phyloP scores from a whole-genome alignment of 495 filamentous ascomycete species.

The Haplographium delicatum region DNA sequence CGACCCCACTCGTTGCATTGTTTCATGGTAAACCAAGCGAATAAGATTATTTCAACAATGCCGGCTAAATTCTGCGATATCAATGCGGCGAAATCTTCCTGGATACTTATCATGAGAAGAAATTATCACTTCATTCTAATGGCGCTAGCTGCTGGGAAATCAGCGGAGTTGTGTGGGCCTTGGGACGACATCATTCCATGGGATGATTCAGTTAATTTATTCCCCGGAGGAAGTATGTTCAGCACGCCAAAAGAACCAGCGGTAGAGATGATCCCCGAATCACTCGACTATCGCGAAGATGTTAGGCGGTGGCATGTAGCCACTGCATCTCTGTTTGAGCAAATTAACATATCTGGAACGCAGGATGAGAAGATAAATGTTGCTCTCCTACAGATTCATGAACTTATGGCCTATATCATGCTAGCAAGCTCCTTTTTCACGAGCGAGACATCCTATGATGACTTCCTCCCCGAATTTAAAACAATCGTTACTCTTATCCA shows the following conservation, averaged over 20 bases:
- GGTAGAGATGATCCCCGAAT: not conserved
- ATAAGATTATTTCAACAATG: constrained; percentile 2
- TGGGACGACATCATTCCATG: not conserved
- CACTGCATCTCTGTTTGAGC: not conserved
- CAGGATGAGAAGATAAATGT: constrained; percentile 3
- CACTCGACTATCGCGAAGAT: not conserved
- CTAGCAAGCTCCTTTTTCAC: constrained; percentile 3
- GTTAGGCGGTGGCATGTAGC: constrained; percentile 5
- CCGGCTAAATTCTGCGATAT: constrained; percentile 3
- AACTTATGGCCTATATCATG: constrained; percentile 4
- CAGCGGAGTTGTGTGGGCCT: not conserved
- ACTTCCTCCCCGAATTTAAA: constrained; percentile 8
- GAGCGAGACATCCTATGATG: constrained; percentile 6
- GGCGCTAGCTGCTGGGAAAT: not conserved
- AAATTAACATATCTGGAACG: not conserved
- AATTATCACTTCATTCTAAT: constrained; percentile 17
- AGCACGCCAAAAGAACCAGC: not conserved
- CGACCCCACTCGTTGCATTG: constrained; percentile 3
- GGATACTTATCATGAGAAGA: constrained; percentile 14
- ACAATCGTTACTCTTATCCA: constrained; percentile 1
- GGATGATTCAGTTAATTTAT: not conserved
- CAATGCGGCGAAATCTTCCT: constrained; percentile 2
- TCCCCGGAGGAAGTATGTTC: not conserved
- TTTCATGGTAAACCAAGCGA: not conserved
- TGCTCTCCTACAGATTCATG: constrained; percentile 6